These are phyloP conservation scores for Globisporangium okanoganense DNA, from an alignment of 352 stramenopile genomes.

Conservation along the genomic window DNA sequence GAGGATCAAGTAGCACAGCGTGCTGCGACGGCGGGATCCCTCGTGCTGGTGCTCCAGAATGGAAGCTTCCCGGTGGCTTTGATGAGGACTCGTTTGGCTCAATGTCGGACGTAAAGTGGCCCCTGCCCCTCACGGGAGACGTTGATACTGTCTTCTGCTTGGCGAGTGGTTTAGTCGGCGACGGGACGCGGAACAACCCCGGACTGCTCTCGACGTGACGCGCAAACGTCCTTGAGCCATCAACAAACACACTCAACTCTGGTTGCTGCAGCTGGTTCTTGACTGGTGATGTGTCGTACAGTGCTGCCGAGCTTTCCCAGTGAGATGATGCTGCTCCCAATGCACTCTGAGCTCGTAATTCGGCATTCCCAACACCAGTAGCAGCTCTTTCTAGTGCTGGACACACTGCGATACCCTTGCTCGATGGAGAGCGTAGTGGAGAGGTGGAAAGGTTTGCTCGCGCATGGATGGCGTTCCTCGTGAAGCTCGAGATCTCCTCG, in stretches of 20 bases:
- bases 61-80: background rate
- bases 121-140: slow-evolving; percentile 20
- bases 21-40: slow-evolving; percentile 17
- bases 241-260: slow-evolving; percentile 46
- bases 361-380: background rate
- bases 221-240: slow-evolving; percentile 52
- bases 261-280: slow-evolving; percentile 4
- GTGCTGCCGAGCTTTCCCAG: background rate
- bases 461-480: slow-evolving; percentile 40
- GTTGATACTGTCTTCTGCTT: slow-evolving; percentile 15
- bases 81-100: slow-evolving; percentile 15
- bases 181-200: slow-evolving; percentile 48
- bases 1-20: slow-evolving; percentile 36
- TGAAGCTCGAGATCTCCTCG: slow-evolving; percentile 67
- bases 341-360: background rate
- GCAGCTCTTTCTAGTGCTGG: slow-evolving; percentile 45
- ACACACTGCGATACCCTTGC: slow-evolving; percentile 39
- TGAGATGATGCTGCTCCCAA: background rate
- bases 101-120: slow-evolving; percentile 40
- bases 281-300: background rate
- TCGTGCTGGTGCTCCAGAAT: background rate
- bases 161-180: slow-evolving; percentile 32
- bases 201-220: slow-evolving; percentile 67
- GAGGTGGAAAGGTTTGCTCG: slow-evolving; percentile 40
- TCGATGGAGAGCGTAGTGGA: slow-evolving; percentile 34